A percentile compares a stretch with the other conserved stretches of the same genome.
These are phyloP conservation scores for Shiraia sp. DNA, from an alignment of 2,329 filamentous ascomycete genomes.

Conservation along the genomic window DNA sequence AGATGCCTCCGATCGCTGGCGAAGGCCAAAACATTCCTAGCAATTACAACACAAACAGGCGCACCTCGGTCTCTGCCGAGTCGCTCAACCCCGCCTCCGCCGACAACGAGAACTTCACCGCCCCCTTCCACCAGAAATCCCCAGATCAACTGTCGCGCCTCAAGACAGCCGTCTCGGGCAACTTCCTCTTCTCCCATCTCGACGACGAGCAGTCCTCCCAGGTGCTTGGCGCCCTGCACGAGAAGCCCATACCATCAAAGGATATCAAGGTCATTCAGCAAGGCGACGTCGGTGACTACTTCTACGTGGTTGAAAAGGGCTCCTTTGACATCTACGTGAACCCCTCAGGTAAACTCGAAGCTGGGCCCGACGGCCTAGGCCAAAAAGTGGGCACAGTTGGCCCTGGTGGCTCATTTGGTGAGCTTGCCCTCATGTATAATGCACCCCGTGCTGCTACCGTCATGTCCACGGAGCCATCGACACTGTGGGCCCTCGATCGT, in stretches of 20 bases:
- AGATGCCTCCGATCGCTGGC: conserved; percentile 49
- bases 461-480: conserved; percentile 78
- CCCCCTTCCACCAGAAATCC: conserved; percentile 83
- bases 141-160: conserved; percentile 79
- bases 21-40: conserved; percentile 76
- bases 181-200: conserved; percentile 92
- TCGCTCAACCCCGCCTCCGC: conserved; percentile 88
- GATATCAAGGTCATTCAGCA: conserved; percentile 90
- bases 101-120: conserved; percentile 84
- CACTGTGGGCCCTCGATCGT: conserved; percentile 91
- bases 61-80: conserved; percentile 95
- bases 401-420: conserved; percentile 91
- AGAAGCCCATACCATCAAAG: conserved; percentile 94
- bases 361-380: conserved; percentile 81
- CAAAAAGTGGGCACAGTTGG: conserved; percentile 79
- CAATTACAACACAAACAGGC: conserved; percentile 91
- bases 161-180: conserved; percentile 78
- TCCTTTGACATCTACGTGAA: conserved; percentile 92
- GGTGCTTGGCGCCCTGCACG: conserved; percentile 86
- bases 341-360: conserved; percentile 71
- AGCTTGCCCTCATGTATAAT: conserved; percentile 98
- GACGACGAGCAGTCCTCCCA: conserved; percentile 90
- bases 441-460: conserved; percentile 94
- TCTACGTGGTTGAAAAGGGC: conserved; percentile 94
- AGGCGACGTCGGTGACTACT: conserved; percentile 94